A percentile compares a stretch with the other conserved stretches of the same genome.
phyloP scores from a whole-genome alignment of 2,329 filamentous ascomycete species.

The Cladophialophora bantiana region DNA sequence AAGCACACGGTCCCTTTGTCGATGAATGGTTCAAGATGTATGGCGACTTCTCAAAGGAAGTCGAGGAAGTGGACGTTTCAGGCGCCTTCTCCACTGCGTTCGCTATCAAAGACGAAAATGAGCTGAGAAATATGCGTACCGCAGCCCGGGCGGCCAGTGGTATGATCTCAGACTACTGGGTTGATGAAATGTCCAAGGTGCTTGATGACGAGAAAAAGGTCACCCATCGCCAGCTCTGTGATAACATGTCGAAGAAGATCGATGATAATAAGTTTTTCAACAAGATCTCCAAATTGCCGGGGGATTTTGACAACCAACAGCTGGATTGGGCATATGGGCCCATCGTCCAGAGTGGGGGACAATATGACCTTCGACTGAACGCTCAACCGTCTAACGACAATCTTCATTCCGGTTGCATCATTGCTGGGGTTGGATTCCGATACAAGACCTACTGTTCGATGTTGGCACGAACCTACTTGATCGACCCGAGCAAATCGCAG shows the following conservation, averaged over 20 bases:
- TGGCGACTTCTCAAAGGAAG: conserved; percentile 77
- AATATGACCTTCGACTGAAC: conserved; percentile 86
- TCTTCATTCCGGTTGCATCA: conserved; percentile 90
- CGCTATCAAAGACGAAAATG: conserved; percentile 92
- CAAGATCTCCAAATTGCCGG: conserved; percentile 78
- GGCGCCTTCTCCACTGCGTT: conserved; percentile 84
- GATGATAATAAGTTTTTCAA: conserved; percentile 96
- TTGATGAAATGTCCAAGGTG: conserved; percentile 97
- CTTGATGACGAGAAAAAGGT: conserved; percentile 97
- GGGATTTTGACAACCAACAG: conserved; percentile 84
- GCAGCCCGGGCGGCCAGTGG: conserved; percentile 93
- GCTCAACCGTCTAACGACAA: conserved; percentile 74
- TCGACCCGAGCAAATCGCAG: conserved; percentile 95
- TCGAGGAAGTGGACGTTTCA: conserved; percentile 87
- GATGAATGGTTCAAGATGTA: conserved; percentile 94
- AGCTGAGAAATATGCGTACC: conserved; percentile 92
- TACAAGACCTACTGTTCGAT: conserved; percentile 96
- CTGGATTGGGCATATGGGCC: conserved; percentile 94
- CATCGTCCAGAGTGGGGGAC: conserved; percentile 91
- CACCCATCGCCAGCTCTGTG: conserved; percentile 83
- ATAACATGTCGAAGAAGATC: conserved; percentile 88
- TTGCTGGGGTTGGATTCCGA: conserved; percentile 87
- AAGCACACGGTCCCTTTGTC: conserved; percentile 83
- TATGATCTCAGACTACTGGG: conserved; percentile 93
- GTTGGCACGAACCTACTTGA: conserved; percentile 91